phyloP scores from a whole-genome alignment of 345 rosid genomes.

The Citrus medica region DNA sequence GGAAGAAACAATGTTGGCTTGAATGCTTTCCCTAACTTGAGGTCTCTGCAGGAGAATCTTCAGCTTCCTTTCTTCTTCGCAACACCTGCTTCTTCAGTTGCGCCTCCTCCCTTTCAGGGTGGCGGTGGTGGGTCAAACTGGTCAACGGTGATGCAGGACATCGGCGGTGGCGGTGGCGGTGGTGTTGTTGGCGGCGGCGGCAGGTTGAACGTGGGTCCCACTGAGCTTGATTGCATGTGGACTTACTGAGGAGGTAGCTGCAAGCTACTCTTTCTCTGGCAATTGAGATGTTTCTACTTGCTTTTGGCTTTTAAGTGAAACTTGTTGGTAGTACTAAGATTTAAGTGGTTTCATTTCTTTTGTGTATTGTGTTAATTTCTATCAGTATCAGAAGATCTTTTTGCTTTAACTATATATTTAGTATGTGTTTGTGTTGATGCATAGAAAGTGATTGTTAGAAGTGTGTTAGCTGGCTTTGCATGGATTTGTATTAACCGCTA shows the following conservation, averaged over 20 bases:
- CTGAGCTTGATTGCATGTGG: slow-evolving; percentile 86
- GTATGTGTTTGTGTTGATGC: background rate
- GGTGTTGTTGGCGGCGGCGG: slow-evolving; percentile 31
- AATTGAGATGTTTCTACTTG: slow-evolving; percentile 15
- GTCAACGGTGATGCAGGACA: slow-evolving; percentile 16
- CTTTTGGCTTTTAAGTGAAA: background rate
- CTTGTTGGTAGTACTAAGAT: background rate
- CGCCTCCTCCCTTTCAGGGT: slow-evolving; percentile 16
- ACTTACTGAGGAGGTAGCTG: slow-evolving; percentile 24
- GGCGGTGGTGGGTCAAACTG: slow-evolving; percentile 24
- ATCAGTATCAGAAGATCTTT: background rate
- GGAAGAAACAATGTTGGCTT: slow-evolving; percentile 26
- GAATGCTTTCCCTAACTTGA: slow-evolving; percentile 57
- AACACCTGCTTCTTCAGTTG: slow-evolving; percentile 14
- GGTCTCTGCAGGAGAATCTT: slow-evolving; percentile 80
- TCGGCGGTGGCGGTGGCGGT: slow-evolving; percentile 27
- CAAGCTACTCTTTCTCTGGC: background rate
- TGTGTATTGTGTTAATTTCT: background rate
- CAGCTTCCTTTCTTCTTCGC: slow-evolving; percentile 58
- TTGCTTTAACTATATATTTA: too few species aligned
- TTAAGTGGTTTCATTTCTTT: too few species aligned
- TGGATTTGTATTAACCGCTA: background rate
- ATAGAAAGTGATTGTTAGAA: background rate
- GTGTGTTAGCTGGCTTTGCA: background rate
- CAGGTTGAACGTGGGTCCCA: slow-evolving; percentile 39